Evolutionary conservation across 2,329 filamentous ascomycete genomes (phyloP), one percentile per base, ranked within the genome.

Genomic region (Clonostachys solani): DNA sequence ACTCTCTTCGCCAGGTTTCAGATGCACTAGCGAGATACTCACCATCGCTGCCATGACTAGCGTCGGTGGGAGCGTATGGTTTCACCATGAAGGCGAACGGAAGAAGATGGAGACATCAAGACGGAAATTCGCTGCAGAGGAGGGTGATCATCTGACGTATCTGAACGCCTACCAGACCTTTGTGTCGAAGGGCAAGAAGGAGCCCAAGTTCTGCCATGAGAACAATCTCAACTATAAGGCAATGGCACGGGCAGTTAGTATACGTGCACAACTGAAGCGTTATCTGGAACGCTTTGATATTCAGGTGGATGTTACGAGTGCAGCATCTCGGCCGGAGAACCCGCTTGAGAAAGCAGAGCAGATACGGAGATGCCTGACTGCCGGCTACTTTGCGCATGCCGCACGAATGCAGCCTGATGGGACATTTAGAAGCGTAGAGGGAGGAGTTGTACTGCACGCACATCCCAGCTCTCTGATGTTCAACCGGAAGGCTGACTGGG

Each of bases 391-490:
- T 67, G 86, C 91, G 1, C 90, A 97, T 63, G 92, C 90, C 5
- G 94, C 94, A 41, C 84, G 85, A 60, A 96, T 97, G 92, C 89
- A 95, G 65, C 79, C 89, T 0, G 92, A 97, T 71, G 94, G 94
- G 13, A 92, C 83, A 5, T 96, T 96, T 64, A 83, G 81, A 56
- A 92, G 89, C 44, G 84, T 96, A n/a, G 84, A 85, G 50, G 90
- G 90, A 33, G 83, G 83, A 37, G 86, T 86, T 44, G 80, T 83
- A 5, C 73, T 97, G 46, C 81, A 95, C 71, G 90, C 91, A 18
- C 94, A 99, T 67, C 94, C 94, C 1, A 95, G 83, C 60, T 95
- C 88, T 37, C 70, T 97, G 55, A 90, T 97, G 83, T 97, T 97
- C 73, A 95, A 96, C 65, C 84, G 92, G 48, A 96, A 95, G 71